These are phyloP conservation scores for Prunus fruticosa DNA, from an alignment of 306 rosid species.

Conservation along the genomic window DNA sequence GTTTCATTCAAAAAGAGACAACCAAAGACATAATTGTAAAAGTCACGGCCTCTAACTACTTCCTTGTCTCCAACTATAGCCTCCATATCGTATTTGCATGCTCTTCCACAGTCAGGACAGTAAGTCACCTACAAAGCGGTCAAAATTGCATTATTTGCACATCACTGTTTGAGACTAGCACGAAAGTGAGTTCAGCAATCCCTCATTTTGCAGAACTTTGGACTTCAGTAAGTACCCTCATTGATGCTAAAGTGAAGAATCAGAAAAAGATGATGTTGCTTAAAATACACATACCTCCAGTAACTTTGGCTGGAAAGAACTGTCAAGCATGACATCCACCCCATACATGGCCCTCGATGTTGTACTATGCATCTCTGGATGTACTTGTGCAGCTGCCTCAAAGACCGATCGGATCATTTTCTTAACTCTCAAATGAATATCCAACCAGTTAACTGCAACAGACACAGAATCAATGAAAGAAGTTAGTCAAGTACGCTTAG, in stretches of 20 bases:
- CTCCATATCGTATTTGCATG: conserved; percentile 74
- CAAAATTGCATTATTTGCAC: neutral
- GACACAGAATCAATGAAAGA: neutral
- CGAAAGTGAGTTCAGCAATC: no score
- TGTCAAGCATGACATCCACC: conserved; percentile 89
- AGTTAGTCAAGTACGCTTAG: neutral
- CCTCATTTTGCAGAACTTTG: no score
- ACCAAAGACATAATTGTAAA: conserved; percentile 68
- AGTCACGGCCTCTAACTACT: conserved; percentile 48
- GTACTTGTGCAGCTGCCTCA: conserved; percentile 74
- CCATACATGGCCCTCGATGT: conserved; percentile 88
- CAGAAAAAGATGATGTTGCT: neutral
- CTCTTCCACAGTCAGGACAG: conserved; percentile 95
- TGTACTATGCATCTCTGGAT: conserved; percentile 87
- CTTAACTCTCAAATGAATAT: conserved; percentile 64
- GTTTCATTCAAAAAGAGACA: conserved; percentile 81
- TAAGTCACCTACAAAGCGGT: conserved; percentile 70
- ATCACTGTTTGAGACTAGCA: neutral
- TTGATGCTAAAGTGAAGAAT: neutral
- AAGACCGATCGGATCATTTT: conserved; percentile 76
- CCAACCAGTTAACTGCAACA: conserved; percentile 77
- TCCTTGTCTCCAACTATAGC: conserved; percentile 51
- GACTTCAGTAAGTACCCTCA: neutral
- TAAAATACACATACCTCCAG: conserved; percentile 67
- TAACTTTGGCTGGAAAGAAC: conserved; percentile 70